phyloP scores from a whole-genome alignment of 2,329 filamentous ascomycete species.

The Fusarium protoensiforme region DNA sequence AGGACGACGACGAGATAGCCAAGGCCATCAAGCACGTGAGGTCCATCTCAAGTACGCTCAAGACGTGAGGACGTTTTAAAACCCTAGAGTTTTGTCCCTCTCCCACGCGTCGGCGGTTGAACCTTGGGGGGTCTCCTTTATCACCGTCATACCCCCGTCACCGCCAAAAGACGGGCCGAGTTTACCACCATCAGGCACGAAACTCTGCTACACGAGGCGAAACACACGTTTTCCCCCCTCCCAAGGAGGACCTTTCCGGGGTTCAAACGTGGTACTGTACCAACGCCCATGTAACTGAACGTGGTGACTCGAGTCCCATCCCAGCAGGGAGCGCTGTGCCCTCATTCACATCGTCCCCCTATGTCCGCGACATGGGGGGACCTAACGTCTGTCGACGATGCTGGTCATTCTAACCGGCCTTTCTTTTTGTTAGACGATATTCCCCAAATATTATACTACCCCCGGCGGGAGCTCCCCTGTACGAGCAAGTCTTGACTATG shows the following conservation, averaged over 20 bases:
- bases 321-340: not conserved
- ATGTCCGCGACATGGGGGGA: constrained; percentile 28
- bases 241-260: not conserved
- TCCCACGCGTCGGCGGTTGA: constrained; percentile 5
- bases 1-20: constrained; percentile 45
- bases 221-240: not conserved
- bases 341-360: constrained; percentile 1
- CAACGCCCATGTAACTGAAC: not conserved
- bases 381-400: constrained; percentile 31
- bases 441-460: not conserved
- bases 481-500: constrained; percentile 6
- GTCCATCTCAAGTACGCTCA: constrained; percentile 46
- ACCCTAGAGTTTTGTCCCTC: not conserved
- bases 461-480: constrained; percentile 20
- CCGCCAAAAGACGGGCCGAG: constrained; percentile 2
- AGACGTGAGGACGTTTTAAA: constrained; percentile 26
- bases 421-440: not conserved
- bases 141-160: constrained; percentile 18
- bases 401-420: constrained; percentile 23
- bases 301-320: not conserved
- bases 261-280: not conserved
- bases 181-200: not conserved
- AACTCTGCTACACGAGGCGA: constrained; percentile 4
- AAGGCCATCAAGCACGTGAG: constrained; percentile 46
- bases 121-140: constrained; percentile 18